A percentile compares a stretch with the other conserved stretches of the same genome.
These are phyloP conservation scores for Cladosporium sp. DNA, from an alignment of 2,329 filamentous ascomycete species.

Conservation along the genomic window DNA sequence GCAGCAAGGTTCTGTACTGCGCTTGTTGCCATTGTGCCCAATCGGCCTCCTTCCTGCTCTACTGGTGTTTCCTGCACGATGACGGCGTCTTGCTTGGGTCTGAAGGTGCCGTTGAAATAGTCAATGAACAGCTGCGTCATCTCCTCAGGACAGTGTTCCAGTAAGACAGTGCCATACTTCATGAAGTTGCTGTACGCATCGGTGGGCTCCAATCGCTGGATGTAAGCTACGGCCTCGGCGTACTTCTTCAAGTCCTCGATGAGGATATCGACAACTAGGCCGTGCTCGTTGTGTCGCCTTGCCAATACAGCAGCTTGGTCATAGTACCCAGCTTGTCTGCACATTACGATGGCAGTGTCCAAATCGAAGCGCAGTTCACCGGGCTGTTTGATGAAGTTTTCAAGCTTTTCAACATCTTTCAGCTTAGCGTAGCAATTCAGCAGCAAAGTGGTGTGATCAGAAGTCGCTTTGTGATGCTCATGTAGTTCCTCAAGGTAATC, in stretches of 20 bases:
- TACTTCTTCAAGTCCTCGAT: conserved; percentile 95
- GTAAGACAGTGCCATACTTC: conserved; percentile 89
- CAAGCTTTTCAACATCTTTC: conserved; percentile 94
- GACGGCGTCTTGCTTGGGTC: conserved; percentile 66
- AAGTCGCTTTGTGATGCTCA: conserved; percentile 87
- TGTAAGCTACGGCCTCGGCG: conserved; percentile 82
- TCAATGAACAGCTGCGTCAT: conserved; percentile 88
- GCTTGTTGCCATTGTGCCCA: conserved; percentile 59
- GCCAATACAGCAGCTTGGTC: conserved; percentile 96
- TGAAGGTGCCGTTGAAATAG: conserved; percentile 87
- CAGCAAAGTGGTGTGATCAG: conserved; percentile 90
- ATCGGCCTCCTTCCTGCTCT: conserved; percentile 33
- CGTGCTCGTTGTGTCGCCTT: conserved; percentile 88
- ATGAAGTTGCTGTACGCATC: conserved; percentile 85
- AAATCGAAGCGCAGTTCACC: conserved; percentile 94
- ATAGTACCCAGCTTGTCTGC: conserved; percentile 92
- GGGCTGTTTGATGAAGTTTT: conserved; percentile 94
- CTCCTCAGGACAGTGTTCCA: conserved; percentile 80
- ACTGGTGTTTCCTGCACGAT: conserved; percentile 49
- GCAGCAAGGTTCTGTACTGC: conserved; percentile 85
- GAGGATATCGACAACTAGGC: conserved; percentile 90
- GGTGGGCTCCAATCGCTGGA: conserved; percentile 81
- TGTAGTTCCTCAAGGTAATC: conserved; percentile 96
- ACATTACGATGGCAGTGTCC: conserved; percentile 97
- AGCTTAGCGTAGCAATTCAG: conserved; percentile 97